Base-by-base conservation (phyloP, 257 asterid species). In the Petunia secreta region DNA sequence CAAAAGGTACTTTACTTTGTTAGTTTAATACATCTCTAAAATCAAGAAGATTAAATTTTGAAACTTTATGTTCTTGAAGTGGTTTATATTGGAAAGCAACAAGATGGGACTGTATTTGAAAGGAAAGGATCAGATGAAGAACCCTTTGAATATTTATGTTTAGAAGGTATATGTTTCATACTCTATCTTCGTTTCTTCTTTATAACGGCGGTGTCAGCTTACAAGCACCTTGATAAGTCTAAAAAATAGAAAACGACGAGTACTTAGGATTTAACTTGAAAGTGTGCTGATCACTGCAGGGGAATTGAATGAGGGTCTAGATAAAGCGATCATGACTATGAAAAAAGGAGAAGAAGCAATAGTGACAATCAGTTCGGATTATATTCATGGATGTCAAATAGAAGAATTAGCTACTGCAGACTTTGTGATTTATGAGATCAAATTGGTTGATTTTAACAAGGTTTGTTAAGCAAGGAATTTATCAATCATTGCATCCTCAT, bases 271-370 rank as follows among this genome's bases (percentile, higher is more conserved):
- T 58, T 15, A 1, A 6, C 6, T 57, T 57, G 4, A 34, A 54
- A 54, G 60, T 54, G 3, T 69, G 40, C 16, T 46, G 0, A 69
- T 69, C 25, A 69, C 0, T 64, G 79, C 85, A 90, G 94, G 78
- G 62, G 88, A 86, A 83, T 63, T 91, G 63, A 67, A 82, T 50
- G 91, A 81, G 69, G 86, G 81, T 3, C 74, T 91, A 68, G 96
- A 87, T 52, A 82, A 62, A 82, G 93, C 96, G 44, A 60, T 91
- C n/a, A 86, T 87, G 89, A 89, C 91, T 1, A 91, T 91, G 96
- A 88, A 60, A 81, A 91, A 80, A 82, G 93, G 91, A 79, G 96
- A 91, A 84, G 89, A 85, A 85, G 96, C 96, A 80, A 43, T 79
- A 46, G 91, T 86, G 41, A 89, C 77, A 41, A 83, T 88, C 80